Evolutionary conservation across 208 protist genomes (phyloP).

Genomic region (Angomonas deanei): DNA sequence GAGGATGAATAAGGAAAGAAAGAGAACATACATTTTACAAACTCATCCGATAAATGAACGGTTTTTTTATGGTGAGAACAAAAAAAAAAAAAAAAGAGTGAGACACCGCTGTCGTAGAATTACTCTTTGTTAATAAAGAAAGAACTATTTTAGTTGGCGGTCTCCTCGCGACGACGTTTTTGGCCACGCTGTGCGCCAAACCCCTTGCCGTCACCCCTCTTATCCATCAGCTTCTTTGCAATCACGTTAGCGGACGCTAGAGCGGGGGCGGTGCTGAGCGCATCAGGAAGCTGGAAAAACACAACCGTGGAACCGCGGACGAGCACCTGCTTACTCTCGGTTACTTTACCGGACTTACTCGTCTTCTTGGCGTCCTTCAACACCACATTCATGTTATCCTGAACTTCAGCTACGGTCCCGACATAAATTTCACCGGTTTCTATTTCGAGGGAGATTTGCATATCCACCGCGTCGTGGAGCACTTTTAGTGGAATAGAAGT

Average conservation of each 20-base stretch:
- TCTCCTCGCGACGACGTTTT: background rate
- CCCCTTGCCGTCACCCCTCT: constrained; percentile 75
- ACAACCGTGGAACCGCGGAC: constrained; percentile 88
- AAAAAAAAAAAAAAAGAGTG: too few relatives aligned
- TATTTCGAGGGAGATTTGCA: constrained; percentile 88
- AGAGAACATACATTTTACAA: too few relatives aligned
- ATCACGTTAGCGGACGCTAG: constrained; percentile 53
- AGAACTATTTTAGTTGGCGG: too few relatives aligned
- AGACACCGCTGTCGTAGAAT: too few relatives aligned
- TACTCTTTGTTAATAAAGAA: background rate
- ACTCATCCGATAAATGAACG: too few relatives aligned
- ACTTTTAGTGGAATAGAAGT: constrained; percentile 90
- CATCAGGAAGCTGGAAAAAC: constrained; percentile 91
- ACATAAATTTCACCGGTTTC: constrained; percentile 88
- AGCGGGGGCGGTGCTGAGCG: constrained; percentile 65
- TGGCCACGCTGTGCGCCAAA: constrained; percentile 33
- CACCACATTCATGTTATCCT: constrained; percentile 92
- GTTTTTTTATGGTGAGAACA: too few relatives aligned
- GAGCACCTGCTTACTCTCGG: constrained; percentile 70
- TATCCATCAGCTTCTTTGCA: constrained; percentile 57
- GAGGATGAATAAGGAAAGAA: too few relatives aligned
- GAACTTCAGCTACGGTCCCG: constrained; percentile 76
- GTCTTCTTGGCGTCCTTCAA: constrained; percentile 77
- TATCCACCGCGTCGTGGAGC: constrained; percentile 88
- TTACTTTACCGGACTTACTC: constrained; percentile 48